Percentiles rank a stretch among this genome's conserved stretches.
Evolutionary conservation across 1,284 basidiomycete genomes (phyloP).

Genomic region (Abortiporus biennis): DNA sequence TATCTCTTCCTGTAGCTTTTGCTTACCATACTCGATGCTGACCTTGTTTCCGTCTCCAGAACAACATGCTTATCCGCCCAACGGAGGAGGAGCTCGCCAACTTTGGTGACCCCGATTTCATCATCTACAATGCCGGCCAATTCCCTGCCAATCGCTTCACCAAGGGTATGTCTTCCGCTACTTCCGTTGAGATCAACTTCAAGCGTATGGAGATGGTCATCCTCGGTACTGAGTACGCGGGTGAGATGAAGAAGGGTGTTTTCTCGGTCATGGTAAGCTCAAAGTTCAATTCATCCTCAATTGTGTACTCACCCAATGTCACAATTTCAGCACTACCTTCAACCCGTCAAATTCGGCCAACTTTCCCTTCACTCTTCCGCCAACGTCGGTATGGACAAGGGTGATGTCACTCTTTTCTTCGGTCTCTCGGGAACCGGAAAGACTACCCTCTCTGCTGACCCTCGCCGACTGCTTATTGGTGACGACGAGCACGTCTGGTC

Average conservation of each 20-base stretch:
- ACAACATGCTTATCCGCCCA: conserved; percentile 99
- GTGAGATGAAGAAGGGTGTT: conserved; percentile 99
- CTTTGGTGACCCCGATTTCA: conserved; percentile 99
- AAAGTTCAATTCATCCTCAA: conserved; percentile 6
- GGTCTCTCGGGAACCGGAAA: conserved; percentile 98
- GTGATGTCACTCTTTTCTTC: conserved; percentile 98
- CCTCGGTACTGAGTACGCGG: conserved; percentile 98
- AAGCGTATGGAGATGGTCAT: conserved; percentile 99
- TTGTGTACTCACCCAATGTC: conserved; percentile 8
- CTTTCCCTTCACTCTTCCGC: conserved; percentile 99
- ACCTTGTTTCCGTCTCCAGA: conserved; percentile 37
- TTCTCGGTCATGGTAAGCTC: conserved; percentile 91
- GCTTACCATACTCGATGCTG: conserved; percentile 10
- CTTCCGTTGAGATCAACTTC: conserved; percentile 99
- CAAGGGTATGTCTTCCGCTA: conserved; percentile 98
- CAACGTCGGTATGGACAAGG: conserved; percentile 87
- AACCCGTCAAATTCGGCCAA: conserved; percentile 98
- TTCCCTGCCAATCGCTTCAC: conserved; percentile 99
- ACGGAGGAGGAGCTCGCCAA: conserved; percentile 90
- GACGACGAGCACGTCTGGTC: conserved; percentile 99
- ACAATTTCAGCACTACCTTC: conserved; percentile 80
- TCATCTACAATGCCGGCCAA: conserved; percentile 99
- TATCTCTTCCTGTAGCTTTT: conserved; percentile 5
- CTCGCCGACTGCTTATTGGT: conserved; percentile 86
- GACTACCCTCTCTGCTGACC: conserved; percentile 94